Conservation (phyloP, 352 stramenopile species). For the Globisporangium paddicum region DNA sequence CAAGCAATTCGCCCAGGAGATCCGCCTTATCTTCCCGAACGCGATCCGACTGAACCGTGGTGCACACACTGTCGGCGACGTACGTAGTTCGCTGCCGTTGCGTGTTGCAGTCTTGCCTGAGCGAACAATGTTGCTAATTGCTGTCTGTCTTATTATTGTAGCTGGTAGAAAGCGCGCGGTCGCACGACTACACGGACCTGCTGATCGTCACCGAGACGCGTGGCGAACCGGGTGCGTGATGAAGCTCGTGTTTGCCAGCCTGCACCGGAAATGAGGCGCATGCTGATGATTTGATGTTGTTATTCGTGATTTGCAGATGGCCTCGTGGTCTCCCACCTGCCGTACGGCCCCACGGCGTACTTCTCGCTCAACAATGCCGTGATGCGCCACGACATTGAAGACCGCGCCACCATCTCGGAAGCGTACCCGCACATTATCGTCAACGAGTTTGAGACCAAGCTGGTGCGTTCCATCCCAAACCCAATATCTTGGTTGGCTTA, state of each 20-base stretch:
- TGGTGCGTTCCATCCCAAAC: conserved; percentile 33
- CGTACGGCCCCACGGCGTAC: conserved; percentile 98
- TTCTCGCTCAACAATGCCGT: conserved; percentile 97
- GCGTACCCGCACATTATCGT: conserved; percentile 97
- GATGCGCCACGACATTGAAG: conserved; percentile 98
- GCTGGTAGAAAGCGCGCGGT: conserved; percentile 95
- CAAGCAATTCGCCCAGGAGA: conserved; percentile 99
- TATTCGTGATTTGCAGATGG: conserved; percentile 70
- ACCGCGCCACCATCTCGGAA: conserved; percentile 90
- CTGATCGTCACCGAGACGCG: conserved; percentile 98
- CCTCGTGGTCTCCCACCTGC: conserved; percentile 98
- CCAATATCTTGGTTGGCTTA: not conserved
- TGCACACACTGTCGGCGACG: conserved; percentile 89
- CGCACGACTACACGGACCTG: conserved; percentile 98
- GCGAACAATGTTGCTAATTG: not conserved
- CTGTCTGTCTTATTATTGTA: conserved; percentile 43
- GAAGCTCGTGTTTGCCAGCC: no score
- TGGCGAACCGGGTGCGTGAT: conserved; percentile 89
- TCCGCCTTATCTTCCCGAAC: conserved; percentile 98
- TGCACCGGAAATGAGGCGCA: not conserved
- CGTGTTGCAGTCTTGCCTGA: not conserved
- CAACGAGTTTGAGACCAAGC: conserved; percentile 93
- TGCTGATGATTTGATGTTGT: not conserved
- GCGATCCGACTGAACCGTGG: conserved; percentile 97
- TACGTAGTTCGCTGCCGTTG: conserved; percentile 22